Percentiles rank a stretch among this genome's conserved stretches.
phyloP scores from a whole-genome alignment of 768 basidiomycete genomes.

The Mycena vitilis region DNA sequence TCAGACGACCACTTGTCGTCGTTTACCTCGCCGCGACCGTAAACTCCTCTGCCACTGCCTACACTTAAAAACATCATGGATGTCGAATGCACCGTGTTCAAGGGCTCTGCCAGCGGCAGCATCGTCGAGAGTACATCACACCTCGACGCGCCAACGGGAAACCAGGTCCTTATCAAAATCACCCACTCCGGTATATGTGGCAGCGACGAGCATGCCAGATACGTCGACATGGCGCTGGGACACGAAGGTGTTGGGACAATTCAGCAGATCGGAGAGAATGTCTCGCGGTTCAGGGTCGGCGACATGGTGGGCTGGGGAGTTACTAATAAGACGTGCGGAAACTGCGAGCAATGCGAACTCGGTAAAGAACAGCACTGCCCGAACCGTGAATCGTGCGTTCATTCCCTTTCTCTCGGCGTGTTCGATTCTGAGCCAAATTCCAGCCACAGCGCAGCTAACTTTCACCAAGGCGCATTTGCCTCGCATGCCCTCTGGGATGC shows the following conservation, averaged over 20 bases:
- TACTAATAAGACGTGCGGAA: slow-evolving; percentile 44
- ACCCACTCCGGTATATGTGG: slow-evolving; percentile 47
- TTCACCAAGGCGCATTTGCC: slow-evolving; percentile 38
- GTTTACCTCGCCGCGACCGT: too few relatives aligned
- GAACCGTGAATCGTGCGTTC: too few relatives aligned
- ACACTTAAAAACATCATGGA: background rate
- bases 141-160: slow-evolving; percentile 34
- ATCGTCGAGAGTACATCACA: slow-evolving; percentile 30
- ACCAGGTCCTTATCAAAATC: slow-evolving; percentile 31
- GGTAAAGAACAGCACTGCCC: slow-evolving; percentile 23
- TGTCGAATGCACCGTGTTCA: slow-evolving; percentile 43
- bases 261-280: slow-evolving; percentile 19
- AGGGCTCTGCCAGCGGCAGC: slow-evolving; percentile 39
- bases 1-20: too few relatives aligned
- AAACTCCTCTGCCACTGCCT: too few relatives aligned
- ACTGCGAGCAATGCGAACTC: slow-evolving; percentile 47
- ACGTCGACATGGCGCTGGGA: slow-evolving; percentile 44
- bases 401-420: too few relatives aligned
- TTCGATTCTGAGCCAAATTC: too few relatives aligned
- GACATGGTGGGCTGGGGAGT: slow-evolving; percentile 31
- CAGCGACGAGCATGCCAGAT: slow-evolving; percentile 50
- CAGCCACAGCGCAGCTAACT: slow-evolving; percentile 44
- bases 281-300: slow-evolving; percentile 23
- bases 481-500: slow-evolving; percentile 49
- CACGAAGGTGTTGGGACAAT: slow-evolving; percentile 42